Percentiles rank a stretch among this genome's conserved stretches.
These are phyloP conservation scores for Guadua angustifolia DNA, from an alignment of 176 grass and related monocot genomes.

Conservation along the genomic window DNA sequence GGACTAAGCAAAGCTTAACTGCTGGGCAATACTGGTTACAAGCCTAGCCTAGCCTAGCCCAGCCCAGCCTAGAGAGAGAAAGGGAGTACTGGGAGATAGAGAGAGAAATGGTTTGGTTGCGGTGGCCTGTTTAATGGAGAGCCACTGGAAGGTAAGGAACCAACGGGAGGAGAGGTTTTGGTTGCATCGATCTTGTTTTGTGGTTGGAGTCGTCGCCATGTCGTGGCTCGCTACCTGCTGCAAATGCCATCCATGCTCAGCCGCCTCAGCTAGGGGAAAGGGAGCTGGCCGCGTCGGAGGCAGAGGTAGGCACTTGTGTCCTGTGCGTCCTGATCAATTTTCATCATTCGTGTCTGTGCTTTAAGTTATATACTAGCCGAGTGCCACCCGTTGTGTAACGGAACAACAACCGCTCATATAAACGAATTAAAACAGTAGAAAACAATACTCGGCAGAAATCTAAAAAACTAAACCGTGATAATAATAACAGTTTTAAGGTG, in stretches of 20 bases:
- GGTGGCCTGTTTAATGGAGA: constrained; percentile 1
- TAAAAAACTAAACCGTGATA: too few species aligned
- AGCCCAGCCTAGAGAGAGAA: not conserved
- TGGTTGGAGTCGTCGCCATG: constrained; percentile 41
- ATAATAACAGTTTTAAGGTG: too few species aligned
- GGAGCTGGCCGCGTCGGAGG: too few species aligned
- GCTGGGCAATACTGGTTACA: not conserved
- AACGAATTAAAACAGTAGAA: too few species aligned
- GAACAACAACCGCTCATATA: too few species aligned
- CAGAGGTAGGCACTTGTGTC: too few species aligned
- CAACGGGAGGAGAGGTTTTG: not conserved
- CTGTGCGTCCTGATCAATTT: too few species aligned
- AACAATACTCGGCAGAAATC: too few species aligned
- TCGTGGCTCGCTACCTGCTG: constrained; percentile 38
- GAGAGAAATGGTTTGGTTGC: not conserved
- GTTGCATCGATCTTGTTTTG: constrained; percentile 2
- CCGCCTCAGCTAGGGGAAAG: not conserved
- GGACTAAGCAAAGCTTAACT: not conserved
- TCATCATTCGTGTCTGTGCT: too few species aligned
- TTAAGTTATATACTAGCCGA: too few species aligned
- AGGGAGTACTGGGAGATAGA: constrained; percentile 7
- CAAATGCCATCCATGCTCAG: constrained; percentile 8
- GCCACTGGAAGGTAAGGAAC: constrained; percentile 35
- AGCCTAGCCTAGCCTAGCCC: not conserved
- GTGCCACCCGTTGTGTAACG: too few species aligned